Evolutionary conservation across 805 yeast genomes (phyloP).

Genomic region (Pichia thaimueangensis): DNA sequence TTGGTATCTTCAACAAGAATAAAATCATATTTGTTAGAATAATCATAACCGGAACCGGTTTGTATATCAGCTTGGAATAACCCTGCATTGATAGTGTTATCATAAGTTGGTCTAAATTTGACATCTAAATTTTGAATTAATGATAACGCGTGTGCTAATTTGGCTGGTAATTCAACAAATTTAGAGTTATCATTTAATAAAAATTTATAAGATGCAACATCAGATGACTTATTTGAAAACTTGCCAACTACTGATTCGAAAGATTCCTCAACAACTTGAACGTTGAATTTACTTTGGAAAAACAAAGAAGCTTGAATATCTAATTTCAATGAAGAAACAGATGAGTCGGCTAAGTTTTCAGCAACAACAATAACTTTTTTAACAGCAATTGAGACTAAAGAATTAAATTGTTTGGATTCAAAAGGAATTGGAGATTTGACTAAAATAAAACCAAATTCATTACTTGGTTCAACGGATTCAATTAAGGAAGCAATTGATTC

Average conservation of each 20-base stretch:
- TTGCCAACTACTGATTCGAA: conserved; percentile 25
- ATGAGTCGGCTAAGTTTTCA: conserved; percentile 35
- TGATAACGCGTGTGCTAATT: conserved; percentile 63
- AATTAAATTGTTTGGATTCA: conserved; percentile 52
- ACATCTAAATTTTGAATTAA: conserved; percentile 49
- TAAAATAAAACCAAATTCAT: conserved; percentile 49
- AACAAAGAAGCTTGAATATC: conserved; percentile 72
- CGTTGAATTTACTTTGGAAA: conserved; percentile 35
- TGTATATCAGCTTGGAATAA: conserved; percentile 59
- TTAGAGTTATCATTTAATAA: conserved; percentile 66
- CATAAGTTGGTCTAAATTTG: conserved; percentile 58
- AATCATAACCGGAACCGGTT: conserved; percentile 21
- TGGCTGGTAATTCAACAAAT: conserved; percentile 50
- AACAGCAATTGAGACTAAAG: conserved; percentile 51
- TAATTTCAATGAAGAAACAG: conserved; percentile 46
- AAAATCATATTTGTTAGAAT: conserved; percentile 54
- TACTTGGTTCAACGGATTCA: conserved; percentile 30
- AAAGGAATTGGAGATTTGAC: conserved; percentile 80
- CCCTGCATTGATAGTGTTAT: conserved; percentile 71
- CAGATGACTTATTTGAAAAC: conserved; percentile 29
- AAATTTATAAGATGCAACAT: conserved; percentile 42
- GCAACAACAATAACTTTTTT: conserved; percentile 62
- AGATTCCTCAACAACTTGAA: conserved; percentile 46
- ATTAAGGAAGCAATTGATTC: conserved; percentile 50
- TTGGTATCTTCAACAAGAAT: conserved; percentile 56